These are phyloP conservation scores for Verticillium nonalfalfae DNA, from an alignment of 2,329 filamentous ascomycete genomes.

Conservation along the genomic window DNA sequence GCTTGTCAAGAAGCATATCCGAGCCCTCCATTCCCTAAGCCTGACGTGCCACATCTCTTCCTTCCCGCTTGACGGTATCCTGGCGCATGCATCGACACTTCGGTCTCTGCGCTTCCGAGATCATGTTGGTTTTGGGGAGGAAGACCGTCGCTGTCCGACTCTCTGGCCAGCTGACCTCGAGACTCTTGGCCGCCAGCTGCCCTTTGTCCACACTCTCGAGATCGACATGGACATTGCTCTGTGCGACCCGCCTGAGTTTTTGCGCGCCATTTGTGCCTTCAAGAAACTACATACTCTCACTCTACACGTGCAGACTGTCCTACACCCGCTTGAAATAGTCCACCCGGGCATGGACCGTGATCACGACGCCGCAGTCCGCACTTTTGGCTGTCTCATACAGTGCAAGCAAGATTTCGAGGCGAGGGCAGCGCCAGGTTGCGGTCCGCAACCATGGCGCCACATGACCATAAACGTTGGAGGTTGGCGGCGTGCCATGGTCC, in stretches of 20 bases:
- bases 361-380: conserved; percentile 25
- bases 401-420: conserved; percentile 14
- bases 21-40: conserved; percentile 27
- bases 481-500: conserved; percentile 37
- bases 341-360: conserved; percentile 26
- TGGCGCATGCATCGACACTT: conserved; percentile 29
- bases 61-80: conserved; percentile 33
- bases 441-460: conserved; percentile 23
- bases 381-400: conserved; percentile 23
- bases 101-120: conserved; percentile 34
- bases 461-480: conserved; percentile 42
- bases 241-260: conserved; percentile 27
- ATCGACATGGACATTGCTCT: conserved; percentile 37
- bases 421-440: neutral
- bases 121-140: conserved; percentile 37
- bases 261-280: conserved; percentile 31
- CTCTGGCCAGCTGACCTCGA: conserved; percentile 25
- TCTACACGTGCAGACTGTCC: conserved; percentile 36
- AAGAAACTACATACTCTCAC: conserved; percentile 30
- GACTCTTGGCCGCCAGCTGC: conserved; percentile 22
- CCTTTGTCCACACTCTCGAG: conserved; percentile 31
- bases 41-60: conserved; percentile 33
- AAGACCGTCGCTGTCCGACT: conserved; percentile 34
- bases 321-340: conserved; percentile 23
- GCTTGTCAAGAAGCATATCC: conserved; percentile 30